Percentiles rank a stretch among this genome's conserved stretches.
Conservation (phyloP, 108 stramenopile genomes). For the Discostella stelligeroides region DNA sequence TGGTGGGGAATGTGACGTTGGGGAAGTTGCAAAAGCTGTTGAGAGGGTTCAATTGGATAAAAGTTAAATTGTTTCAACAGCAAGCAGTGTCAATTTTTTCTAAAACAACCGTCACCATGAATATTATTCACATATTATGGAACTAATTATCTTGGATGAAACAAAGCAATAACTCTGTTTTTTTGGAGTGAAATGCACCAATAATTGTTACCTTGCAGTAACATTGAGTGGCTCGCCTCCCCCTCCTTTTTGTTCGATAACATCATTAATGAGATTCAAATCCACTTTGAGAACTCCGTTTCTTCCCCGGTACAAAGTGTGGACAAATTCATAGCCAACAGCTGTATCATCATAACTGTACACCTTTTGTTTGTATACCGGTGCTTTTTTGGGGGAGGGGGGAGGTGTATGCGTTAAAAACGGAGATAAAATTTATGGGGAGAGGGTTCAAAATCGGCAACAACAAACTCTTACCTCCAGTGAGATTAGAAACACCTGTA, state of each 20-base stretch:
- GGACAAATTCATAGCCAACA: constrained; percentile 51
- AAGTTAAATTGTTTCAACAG: background rate
- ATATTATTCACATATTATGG: too few relatives aligned
- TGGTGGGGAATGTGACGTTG: background rate
- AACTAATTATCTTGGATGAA: too few relatives aligned
- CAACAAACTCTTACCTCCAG: constrained; percentile 4
- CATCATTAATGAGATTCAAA: constrained; percentile 66
- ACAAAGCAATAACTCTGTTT: too few relatives aligned
- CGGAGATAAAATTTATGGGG: background rate
- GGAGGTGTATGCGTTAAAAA: background rate
- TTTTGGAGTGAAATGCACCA: too few relatives aligned
- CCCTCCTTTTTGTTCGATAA: constrained; percentile 68
- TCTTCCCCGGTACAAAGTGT: constrained; percentile 29
- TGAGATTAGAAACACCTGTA: constrained; percentile 45
- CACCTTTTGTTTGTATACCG: constrained; percentile 49
- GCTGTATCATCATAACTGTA: constrained; percentile 35
- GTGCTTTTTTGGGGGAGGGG: constrained; percentile 3
- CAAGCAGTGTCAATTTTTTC: too few relatives aligned
- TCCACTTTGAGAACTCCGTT: constrained; percentile 62
- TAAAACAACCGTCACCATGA: too few relatives aligned
- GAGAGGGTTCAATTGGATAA: constrained; percentile 1
- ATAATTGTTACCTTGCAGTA: too few relatives aligned
- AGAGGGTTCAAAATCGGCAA: background rate
- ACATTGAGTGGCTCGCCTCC: constrained; percentile 45
- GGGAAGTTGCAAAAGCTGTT: background rate